Base-by-base conservation (phyloP, 2,329 filamentous ascomycete genomes). In the Aspergillus alliaceus region DNA sequence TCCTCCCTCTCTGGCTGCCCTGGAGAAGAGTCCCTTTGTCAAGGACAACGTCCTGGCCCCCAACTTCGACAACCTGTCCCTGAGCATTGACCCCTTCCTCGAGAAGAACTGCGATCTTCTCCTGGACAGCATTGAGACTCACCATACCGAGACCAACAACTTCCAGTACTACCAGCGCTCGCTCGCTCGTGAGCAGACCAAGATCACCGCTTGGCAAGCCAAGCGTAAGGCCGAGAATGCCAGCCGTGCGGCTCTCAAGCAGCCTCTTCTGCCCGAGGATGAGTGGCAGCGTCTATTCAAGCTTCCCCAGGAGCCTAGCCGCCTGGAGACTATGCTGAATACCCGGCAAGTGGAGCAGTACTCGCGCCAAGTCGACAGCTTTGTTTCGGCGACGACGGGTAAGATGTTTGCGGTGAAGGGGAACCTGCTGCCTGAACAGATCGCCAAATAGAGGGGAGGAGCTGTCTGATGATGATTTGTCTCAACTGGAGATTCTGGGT, bases 231-330 rank as follows among this genome's bases (percentile, higher is more conserved):
- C 91, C 15, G 95, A 99, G 84, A 99, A 99, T 73, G 88, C 89
- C 29, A 89, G 88, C 59, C 86, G 95, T 57, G 83, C 85, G 56
- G 86, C 91, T 35, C 90, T 93, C 66, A 98, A 98, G 84, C 92
- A 98, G 79, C 77, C 89, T 39, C 87, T 86, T 35, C 85, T 98
- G 50, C 92, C 95, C 35, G 95, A 99, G 80, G 93, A 98, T 71
- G 95, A 99, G 82, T 99, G 93, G 93, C 91, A 96, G 80, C 89
- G 91, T 74, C 84, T 98, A 68, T 99, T 98, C 86, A 99, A 99
- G 86, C 85, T 99, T 66, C 95, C 95, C 25, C 88, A 91, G 74
- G 93, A 98, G 81, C 93, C 95, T 56, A 96, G 90, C 79, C 84
- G 93, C 65, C 81, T 98, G 66, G 93, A 98, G 81, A 91, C 90